Evolutionary conservation across 2,329 filamentous ascomycete genomes (phyloP).

Genomic region (Atkinsonella texensis): DNA sequence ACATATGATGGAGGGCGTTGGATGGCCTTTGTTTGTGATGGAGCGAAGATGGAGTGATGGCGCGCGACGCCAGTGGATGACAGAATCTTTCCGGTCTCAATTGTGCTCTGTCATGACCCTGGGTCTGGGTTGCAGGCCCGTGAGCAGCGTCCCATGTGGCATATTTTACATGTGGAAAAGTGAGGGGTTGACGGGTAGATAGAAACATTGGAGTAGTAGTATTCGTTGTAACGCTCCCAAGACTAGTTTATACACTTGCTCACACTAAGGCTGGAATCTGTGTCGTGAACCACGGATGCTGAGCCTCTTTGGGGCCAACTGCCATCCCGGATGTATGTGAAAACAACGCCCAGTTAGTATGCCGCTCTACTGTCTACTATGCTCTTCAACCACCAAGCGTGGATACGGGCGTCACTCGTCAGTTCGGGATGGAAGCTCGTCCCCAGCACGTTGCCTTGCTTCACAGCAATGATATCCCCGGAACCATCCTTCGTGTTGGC

Average conservation of each 20-base stretch:
- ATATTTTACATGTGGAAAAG: neutral
- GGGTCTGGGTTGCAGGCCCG: neutral
- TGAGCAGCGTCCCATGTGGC: neutral
- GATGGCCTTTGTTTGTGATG: neutral
- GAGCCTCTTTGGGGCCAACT: no score
- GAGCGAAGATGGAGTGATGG: neutral
- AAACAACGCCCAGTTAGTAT: neutral
- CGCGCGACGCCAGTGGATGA: neutral
- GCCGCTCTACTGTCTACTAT: constrained; percentile 35
- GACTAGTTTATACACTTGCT: neutral
- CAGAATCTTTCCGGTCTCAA: neutral
- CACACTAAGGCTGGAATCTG: no score
- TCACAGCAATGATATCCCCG: constrained; percentile 77
- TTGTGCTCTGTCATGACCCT: neutral
- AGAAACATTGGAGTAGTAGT: constrained; percentile 2
- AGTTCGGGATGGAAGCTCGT: constrained; percentile 95
- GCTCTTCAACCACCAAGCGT: constrained; percentile 71
- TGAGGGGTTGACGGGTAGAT: neutral
- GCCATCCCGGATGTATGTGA: neutral
- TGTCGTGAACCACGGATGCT: no score
- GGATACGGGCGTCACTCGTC: constrained; percentile 77
- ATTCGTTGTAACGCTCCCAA: constrained; percentile 6
- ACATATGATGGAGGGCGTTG: constrained; percentile 1
- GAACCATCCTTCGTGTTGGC: constrained; percentile 29
- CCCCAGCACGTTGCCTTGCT: constrained; percentile 83